Evolutionary conservation across 163 green algal genomes (phyloP).

Genomic region (Scenedesmus sp.): DNA sequence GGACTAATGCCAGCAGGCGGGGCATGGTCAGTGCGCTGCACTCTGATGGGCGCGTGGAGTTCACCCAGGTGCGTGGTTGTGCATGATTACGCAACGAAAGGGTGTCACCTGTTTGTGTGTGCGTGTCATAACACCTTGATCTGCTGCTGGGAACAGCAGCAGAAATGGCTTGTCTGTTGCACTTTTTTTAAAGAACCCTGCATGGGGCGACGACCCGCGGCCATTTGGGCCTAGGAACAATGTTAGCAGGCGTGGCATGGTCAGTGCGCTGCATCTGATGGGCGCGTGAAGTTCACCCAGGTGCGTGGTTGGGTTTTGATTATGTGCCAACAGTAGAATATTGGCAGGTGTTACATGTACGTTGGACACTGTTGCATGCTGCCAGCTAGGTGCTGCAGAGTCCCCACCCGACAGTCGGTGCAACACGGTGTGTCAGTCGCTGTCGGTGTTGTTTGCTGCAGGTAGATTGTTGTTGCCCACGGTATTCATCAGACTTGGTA

Average conservation of each 20-base stretch:
- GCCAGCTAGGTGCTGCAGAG: too few relatives aligned
- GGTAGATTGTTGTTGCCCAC: too few relatives aligned
- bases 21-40: slow-evolving; percentile 60
- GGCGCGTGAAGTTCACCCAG: slow-evolving; percentile 78
- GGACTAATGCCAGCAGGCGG: slow-evolving; percentile 62
- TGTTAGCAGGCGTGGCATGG: slow-evolving; percentile 60
- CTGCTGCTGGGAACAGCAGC: too few relatives aligned
- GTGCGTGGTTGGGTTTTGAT: slow-evolving; percentile 42
- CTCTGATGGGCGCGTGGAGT: slow-evolving; percentile 75
- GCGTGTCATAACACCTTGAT: too few relatives aligned
- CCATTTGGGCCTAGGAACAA: slow-evolving; percentile 65
- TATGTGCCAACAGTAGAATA: background rate
- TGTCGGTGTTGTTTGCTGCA: too few relatives aligned
- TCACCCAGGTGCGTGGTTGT: slow-evolving; percentile 71
- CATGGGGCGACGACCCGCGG: slow-evolving; percentile 47
- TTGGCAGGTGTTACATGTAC: too few relatives aligned
- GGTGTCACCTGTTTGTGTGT: background rate
- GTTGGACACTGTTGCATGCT: too few relatives aligned
- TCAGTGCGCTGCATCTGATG: slow-evolving; percentile 61
- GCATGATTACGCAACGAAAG: too few relatives aligned
- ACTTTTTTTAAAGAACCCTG: slow-evolving; percentile 57
- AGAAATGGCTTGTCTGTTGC: too few relatives aligned
- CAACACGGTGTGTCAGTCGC: too few relatives aligned
- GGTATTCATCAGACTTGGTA: too few relatives aligned
- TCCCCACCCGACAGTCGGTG: too few relatives aligned